Conservation (phyloP, 225 moss, liverwort and hornwort species). For the Straminergon stramineum region DNA sequence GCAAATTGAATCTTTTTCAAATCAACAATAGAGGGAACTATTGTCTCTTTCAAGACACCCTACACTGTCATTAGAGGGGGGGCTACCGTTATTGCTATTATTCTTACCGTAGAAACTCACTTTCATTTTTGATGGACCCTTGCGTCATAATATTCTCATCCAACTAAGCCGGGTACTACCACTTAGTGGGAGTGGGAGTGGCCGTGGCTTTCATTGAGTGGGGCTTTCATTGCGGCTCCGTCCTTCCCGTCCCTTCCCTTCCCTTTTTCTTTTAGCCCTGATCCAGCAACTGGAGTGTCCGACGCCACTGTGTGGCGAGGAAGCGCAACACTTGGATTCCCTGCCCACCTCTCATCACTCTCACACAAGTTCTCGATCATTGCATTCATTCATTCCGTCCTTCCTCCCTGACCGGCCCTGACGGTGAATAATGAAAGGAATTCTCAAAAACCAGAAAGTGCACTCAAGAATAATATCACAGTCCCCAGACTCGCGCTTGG, state of each 20-base stretch:
- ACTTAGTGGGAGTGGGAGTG: not conserved
- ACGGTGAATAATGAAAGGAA: not conserved
- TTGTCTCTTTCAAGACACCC: too few species aligned
- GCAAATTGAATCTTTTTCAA: too few species aligned
- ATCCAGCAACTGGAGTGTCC: not conserved
- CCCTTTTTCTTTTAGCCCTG: not conserved
- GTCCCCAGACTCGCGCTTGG: not conserved
- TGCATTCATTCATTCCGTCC: too few species aligned
- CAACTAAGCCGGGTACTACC: too few species aligned
- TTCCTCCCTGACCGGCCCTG: not conserved
- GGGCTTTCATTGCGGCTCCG: too few species aligned
- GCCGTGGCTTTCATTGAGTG: too few species aligned
- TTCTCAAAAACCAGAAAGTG: not conserved
- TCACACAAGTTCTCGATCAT: not conserved
- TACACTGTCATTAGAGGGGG: too few species aligned
- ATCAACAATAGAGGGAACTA: too few species aligned
- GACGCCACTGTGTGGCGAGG: not conserved
- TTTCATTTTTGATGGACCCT: not conserved
- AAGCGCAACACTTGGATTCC: not conserved
- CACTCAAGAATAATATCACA: not conserved
- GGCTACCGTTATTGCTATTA: too few species aligned
- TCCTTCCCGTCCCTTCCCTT: too few species aligned
- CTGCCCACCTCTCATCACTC: not conserved
- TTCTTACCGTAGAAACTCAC: rapidly evolving
- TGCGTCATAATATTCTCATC: not conserved